Evolutionary conservation across 2,329 filamentous ascomycete genomes (phyloP).

Genomic region (Fusarium sp.): DNA sequence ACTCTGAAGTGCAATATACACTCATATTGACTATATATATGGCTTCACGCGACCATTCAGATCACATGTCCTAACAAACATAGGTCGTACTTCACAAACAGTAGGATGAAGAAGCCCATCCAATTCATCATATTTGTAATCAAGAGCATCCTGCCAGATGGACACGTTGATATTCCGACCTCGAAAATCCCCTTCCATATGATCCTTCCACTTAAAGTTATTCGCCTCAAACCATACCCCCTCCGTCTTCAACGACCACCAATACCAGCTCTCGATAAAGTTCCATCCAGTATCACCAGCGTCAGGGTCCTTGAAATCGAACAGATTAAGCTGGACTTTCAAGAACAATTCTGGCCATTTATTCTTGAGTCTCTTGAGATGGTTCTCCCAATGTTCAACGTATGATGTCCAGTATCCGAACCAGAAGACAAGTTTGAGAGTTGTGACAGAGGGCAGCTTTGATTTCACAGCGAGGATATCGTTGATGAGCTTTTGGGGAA

Average conservation of each 20-base stretch:
- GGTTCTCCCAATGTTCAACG: accelerated
- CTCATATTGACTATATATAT: too few relatives aligned
- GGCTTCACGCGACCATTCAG: not conserved
- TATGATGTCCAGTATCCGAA: not conserved
- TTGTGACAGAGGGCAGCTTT: not conserved
- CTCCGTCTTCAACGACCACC: not conserved
- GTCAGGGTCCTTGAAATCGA: not conserved
- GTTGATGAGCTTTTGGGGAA: not conserved
- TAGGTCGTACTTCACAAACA: not conserved
- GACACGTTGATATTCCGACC: not conserved
- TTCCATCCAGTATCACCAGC: not conserved
- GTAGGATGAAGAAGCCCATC: not conserved
- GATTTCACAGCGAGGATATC: not conserved
- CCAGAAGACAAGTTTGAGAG: not conserved
- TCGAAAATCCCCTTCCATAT: not conserved
- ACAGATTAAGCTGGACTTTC: not conserved
- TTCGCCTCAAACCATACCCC: not conserved
- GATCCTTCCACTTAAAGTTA: not conserved
- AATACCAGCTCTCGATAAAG: not conserved
- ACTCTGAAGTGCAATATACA: too few relatives aligned
- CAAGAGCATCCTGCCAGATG: not conserved
- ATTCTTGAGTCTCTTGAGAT: not conserved
- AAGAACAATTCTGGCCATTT: not conserved
- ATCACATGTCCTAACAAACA: not conserved
- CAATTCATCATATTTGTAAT: accelerated